Evolutionary conservation across 768 basidiomycete genomes (phyloP).

Genomic region (Suillus sp.): DNA sequence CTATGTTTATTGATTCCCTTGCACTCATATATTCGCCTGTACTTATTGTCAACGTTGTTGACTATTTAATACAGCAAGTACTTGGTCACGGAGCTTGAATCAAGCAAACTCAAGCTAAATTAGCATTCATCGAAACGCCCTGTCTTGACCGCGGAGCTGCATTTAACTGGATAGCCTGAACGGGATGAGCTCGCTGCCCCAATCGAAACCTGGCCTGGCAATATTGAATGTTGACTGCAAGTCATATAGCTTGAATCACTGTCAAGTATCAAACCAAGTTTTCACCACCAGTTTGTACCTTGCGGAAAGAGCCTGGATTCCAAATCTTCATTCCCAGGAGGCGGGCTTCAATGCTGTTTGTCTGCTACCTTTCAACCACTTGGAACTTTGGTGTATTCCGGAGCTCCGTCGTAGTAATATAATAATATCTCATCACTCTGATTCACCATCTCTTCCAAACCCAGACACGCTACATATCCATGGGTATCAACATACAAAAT

Average conservation of each 20-base stretch:
- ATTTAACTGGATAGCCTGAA: no score
- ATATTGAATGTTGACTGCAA: no score
- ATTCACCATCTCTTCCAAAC: not conserved
- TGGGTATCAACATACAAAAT: not conserved
- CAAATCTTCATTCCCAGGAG: not conserved
- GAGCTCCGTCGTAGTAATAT: not conserved
- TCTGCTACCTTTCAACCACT: not conserved
- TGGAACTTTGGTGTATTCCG: not conserved
- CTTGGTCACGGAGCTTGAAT: not conserved
- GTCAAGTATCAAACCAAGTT: not conserved
- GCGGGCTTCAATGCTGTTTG: not conserved
- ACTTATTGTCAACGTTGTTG: not conserved
- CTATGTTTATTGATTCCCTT: not conserved
- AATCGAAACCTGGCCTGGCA: no score
- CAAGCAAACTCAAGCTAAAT: not conserved
- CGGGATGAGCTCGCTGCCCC: no score
- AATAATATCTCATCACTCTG: not conserved
- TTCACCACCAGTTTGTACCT: not conserved
- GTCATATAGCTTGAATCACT: no score
- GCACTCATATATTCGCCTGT: not conserved
- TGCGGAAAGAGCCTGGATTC: not conserved
- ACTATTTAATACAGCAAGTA: not conserved
- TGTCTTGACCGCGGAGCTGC: no score
- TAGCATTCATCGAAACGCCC: no score
- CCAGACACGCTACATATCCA: not conserved